Conservation (phyloP, 140 eudicot genomes). For the Senecio squalidus region DNA sequence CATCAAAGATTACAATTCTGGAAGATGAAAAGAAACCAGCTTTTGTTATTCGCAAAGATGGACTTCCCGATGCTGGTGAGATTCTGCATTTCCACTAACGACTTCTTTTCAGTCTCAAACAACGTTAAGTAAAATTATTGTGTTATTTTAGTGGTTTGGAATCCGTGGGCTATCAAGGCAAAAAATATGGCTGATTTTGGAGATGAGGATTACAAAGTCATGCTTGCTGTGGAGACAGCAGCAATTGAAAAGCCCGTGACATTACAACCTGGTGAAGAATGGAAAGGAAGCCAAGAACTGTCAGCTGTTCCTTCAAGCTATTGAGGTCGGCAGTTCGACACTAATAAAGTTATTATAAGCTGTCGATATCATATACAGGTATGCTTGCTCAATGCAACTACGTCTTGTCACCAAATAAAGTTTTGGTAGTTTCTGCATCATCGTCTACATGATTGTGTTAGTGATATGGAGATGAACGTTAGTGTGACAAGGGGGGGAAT, state of each 20-base stretch:
- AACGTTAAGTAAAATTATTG: too few relatives aligned
- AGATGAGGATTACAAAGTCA: slow-evolving; percentile 67
- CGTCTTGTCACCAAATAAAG: slow-evolving; percentile 3
- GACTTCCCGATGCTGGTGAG: slow-evolving; percentile 96
- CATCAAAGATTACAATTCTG: slow-evolving; percentile 71
- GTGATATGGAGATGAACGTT: too few relatives aligned
- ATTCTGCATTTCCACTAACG: slow-evolving; percentile 3
- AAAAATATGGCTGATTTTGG: slow-evolving; percentile 71
- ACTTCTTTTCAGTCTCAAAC: neutral
- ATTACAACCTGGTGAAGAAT: slow-evolving; percentile 78
- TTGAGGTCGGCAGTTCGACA: slow-evolving; percentile 69
- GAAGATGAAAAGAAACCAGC: slow-evolving; percentile 90
- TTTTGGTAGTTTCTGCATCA: too few relatives aligned
- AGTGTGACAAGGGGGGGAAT: too few relatives aligned
- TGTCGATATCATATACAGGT: slow-evolving; percentile 61
- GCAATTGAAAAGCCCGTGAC: slow-evolving; percentile 70
- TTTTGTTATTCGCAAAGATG: slow-evolving; percentile 79
- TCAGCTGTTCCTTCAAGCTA: slow-evolving; percentile 79
- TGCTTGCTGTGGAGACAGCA: slow-evolving; percentile 84
- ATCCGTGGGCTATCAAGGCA: slow-evolving; percentile 89
- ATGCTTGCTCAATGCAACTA: slow-evolving; percentile 12
- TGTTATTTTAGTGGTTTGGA: slow-evolving; percentile 64
- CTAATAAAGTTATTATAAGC: slow-evolving; percentile 47
- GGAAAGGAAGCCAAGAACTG: slow-evolving; percentile 77
- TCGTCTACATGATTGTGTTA: too few relatives aligned